Evolutionary conservation across 768 basidiomycete genomes (phyloP), one percentile per base, ranked within the genome.

Genomic region (Xerocomus potaroensis): DNA sequence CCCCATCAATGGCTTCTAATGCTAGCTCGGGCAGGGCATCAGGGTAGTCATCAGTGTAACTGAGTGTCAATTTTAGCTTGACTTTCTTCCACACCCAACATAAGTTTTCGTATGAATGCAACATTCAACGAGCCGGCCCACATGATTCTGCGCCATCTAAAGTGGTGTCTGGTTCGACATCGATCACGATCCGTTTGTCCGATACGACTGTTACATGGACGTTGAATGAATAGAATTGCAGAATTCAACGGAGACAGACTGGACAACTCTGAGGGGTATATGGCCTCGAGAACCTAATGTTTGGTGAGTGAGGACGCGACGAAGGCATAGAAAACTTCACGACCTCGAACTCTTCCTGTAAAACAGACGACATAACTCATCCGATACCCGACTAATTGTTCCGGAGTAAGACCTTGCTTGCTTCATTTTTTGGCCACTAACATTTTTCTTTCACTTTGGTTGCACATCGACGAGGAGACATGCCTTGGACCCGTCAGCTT

Each of bases 301-400:
- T 41, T 19, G 42, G 43, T 51, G 51, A 44, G 55, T 41, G 39
- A 52, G 24, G 43, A 32, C 33, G 45, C 40, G 37, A 23, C 24
- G 34, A 18, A 36, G 39, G 32, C 46, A 45, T 34, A 43, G 48
- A 47, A 34, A 35, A 54, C 45, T 50, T 49, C 21, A 45, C 54
- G 59, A 94, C 92, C 82, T 97, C 92, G 52, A 93, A 82, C 68
- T 97, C 93, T 70, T 97, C 93, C 45, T 81, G 73, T 44, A 96
- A 73, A 30, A 80, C 72, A 49, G 63, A 56, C 49, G 79, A 77
- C 86, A 88, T 87, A 1, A 30, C 12, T 48, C 49, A 58, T 56
- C 63, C 62, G 62, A 54, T 47, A 38, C 39, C 62, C 62, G 62
- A 63, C 45, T 3, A 39, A 49, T 37, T 54, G 32, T 47, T 42